Evolutionary conservation across 768 basidiomycete species (phyloP).

Genomic region (Russula earlei): DNA sequence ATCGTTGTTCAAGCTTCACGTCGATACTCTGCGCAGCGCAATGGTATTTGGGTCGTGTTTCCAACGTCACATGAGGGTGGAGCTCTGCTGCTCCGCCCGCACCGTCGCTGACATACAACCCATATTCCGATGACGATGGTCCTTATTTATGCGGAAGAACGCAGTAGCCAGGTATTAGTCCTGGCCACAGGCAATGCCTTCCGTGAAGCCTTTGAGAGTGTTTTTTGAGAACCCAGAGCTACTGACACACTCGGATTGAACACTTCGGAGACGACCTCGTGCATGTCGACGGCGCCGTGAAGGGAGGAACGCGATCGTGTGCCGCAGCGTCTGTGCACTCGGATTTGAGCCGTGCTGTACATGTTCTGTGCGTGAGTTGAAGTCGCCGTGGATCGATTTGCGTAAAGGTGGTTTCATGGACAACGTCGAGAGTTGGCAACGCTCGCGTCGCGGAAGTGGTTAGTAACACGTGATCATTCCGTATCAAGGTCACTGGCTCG

Average conservation of each 20-base stretch:
- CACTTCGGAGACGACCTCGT: neutral
- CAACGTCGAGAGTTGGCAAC: too few relatives aligned
- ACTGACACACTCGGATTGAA: neutral
- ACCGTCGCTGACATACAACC: constrained; percentile 35
- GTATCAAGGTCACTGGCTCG: constrained; percentile 42
- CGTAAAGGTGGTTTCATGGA: too few relatives aligned
- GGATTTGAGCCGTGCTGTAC: too few relatives aligned
- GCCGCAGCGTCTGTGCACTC: neutral
- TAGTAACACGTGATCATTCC: too few relatives aligned
- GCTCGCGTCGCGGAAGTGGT: too few relatives aligned
- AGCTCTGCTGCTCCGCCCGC: constrained; percentile 30
- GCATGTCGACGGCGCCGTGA: neutral
- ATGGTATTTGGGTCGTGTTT: neutral
- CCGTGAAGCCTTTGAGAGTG: too few relatives aligned
- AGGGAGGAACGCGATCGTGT: constrained; percentile 5
- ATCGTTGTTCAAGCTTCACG: neutral
- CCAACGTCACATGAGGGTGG: constrained; percentile 37
- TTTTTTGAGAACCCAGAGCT: too few relatives aligned
- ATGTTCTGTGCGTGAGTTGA: too few relatives aligned
- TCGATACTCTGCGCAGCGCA: neutral
- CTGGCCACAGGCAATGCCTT: too few relatives aligned
- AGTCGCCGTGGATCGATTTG: too few relatives aligned
- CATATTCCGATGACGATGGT: constrained; percentile 23
- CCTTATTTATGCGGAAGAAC: neutral
- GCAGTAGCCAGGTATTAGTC: too few relatives aligned